Evolutionary conservation across 2,329 filamentous ascomycete species (phyloP), one percentile per base, ranked within the genome.

Genomic region (Mariannaea elegans): DNA sequence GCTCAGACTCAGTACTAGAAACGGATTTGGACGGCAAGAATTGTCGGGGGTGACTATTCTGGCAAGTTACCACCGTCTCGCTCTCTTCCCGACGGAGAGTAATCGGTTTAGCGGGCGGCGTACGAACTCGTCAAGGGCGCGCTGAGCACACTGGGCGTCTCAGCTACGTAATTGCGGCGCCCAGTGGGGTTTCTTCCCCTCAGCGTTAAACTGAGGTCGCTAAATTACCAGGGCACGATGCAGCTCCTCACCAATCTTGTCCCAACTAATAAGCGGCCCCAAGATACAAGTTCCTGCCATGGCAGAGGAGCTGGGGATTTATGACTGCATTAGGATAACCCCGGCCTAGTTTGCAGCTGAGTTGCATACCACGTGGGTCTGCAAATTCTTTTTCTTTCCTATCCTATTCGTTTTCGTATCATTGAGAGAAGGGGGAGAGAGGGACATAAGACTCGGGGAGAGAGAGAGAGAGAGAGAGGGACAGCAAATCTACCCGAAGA

Each of bases 151-250:
- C 32, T 19, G n/a, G 31, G 34, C 44, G 44, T 27, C 19, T 10
- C 61, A 57, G 46, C 61, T 60, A 63, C 61, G 61, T 61, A 63
- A 62, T 59, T 57, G 58, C 61, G 54, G 48, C 29, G 31, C 49
- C 57, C 32, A 23, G 53, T 57, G 59, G 61, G 58, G 61, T 38
- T 46, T 29, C 19, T 54, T 34, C 32, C 29, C 45, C 42, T 56
- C 47, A 48, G 53, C 59, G 48, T 60, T 56, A 48, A 38, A 55
- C 31, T 61, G 61, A 50, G 48, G 38, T n/a, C 31, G 38, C 38
- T 21, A 32, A 56, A 49, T 49, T 50, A 27, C 29, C 46, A 32
- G 45, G 39, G 45, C 53, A 27, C 44, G 32, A 38, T 31, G 42
- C 42, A 53, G n/a, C n/a, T n/a, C 44, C 61, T 61, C 56, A 59